Conservation (phyloP, 805 yeast species). For the Candida easanensis region DNA sequence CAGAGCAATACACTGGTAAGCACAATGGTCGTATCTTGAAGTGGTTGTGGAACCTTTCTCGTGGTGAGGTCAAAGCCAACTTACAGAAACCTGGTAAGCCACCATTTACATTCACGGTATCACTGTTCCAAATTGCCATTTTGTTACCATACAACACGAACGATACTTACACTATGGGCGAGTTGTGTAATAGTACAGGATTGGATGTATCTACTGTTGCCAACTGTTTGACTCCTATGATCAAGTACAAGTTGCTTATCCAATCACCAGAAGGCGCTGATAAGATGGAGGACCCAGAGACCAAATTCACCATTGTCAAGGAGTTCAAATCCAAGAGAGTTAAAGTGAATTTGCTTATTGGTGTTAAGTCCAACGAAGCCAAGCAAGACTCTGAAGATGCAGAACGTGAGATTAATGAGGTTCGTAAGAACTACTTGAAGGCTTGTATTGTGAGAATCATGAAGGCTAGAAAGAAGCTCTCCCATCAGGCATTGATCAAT, state of each 20-base stretch:
- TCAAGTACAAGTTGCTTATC: slow-evolving; percentile 70
- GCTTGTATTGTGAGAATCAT: slow-evolving; percentile 95
- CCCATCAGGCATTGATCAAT: slow-evolving; percentile 76
- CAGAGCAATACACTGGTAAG: slow-evolving; percentile 63
- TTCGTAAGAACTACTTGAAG: slow-evolving; percentile 78
- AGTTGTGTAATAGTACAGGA: slow-evolving; percentile 66
- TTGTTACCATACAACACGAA: slow-evolving; percentile 76
- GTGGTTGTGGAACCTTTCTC: slow-evolving; percentile 95
- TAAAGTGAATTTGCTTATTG: slow-evolving; percentile 74
- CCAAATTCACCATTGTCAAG: slow-evolving; percentile 65
- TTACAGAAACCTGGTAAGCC: slow-evolving; percentile 77
- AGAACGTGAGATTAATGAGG: slow-evolving; percentile 79
- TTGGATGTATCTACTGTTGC: slow-evolving; percentile 63
- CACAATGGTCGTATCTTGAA: slow-evolving; percentile 87
- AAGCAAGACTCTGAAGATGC: slow-evolving; percentile 72
- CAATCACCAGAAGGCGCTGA: slow-evolving; percentile 65
- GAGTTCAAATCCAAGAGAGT: slow-evolving; percentile 85
- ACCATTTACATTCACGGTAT: slow-evolving; percentile 76
- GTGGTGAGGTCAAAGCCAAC: slow-evolving; percentile 88
- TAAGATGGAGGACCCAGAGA: slow-evolving; percentile 46
- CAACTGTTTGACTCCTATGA: slow-evolving; percentile 75
- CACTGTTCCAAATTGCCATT: slow-evolving; percentile 85
- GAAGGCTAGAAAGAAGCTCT: slow-evolving; percentile 84
- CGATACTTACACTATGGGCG: slow-evolving; percentile 55
- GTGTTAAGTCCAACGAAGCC: slow-evolving; percentile 50